phyloP scores from a whole-genome alignment of 2,329 filamentous ascomycete species.

The Diaporthe capsici region DNA sequence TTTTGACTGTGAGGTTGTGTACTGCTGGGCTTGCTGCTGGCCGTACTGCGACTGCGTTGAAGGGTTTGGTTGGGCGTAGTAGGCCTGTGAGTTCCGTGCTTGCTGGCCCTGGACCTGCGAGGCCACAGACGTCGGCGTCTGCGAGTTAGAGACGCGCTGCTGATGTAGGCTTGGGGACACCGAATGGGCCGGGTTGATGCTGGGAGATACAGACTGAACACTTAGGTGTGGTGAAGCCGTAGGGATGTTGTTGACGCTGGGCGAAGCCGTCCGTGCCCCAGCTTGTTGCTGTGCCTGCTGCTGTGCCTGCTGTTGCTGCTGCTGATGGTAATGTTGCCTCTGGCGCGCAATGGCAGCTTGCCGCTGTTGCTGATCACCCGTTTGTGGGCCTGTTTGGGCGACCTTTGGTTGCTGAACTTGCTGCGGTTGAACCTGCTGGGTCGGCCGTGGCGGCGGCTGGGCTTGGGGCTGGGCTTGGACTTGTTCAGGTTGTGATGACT shows the following conservation, averaged over 20 bases:
- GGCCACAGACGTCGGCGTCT: constrained; percentile 38
- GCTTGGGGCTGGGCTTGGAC: constrained; percentile 21
- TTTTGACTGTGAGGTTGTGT: constrained; percentile 35
- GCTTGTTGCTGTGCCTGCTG: constrained; percentile 42
- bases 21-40: constrained; percentile 37
- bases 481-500: constrained; percentile 22
- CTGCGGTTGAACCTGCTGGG: constrained; percentile 42
- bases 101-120: constrained; percentile 40
- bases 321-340: constrained; percentile 43
- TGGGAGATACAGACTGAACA: constrained; percentile 41
- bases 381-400: constrained; percentile 40
- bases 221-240: constrained; percentile 40
- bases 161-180: constrained; percentile 40
- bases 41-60: constrained; percentile 35
- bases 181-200: constrained; percentile 27
- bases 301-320: constrained; percentile 39
- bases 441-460: constrained; percentile 32
- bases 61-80: constrained; percentile 35
- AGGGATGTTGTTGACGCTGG: constrained; percentile 38
- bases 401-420: constrained; percentile 19
- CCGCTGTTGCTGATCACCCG: constrained; percentile 39
- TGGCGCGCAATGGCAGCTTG: constrained; percentile 38
- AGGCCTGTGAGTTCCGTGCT: constrained; percentile 37
- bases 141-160: constrained; percentile 38
- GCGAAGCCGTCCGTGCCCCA: constrained; percentile 39